Evolutionary conservation across 2,329 filamentous ascomycete genomes (phyloP), one percentile per base, ranked within the genome.

Genomic region (Fusarium protoensiforme): DNA sequence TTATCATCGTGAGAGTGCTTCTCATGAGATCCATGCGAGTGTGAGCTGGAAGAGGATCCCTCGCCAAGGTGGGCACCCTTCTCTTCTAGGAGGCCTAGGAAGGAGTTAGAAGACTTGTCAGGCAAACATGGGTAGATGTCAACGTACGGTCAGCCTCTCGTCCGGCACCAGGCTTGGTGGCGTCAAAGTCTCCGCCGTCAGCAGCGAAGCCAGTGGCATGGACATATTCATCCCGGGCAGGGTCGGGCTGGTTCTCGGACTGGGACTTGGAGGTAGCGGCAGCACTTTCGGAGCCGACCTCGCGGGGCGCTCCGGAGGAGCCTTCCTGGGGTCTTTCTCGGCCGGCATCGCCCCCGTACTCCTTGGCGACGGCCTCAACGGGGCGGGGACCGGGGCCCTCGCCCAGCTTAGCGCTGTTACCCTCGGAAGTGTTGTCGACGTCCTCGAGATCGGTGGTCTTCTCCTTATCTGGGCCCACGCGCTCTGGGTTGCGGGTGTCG

Each of bases 111-210:
- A 20, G 24, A 41, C 11, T 11, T 11, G 9, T 56, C 22, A 11
- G 29, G 7, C 1, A 11, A 7, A 27, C 16, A 36, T 11, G 27
- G 11, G 27, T 35, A 7, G 14, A 35, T 16, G 46, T 36, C 20
- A 35, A 85, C 87, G 82, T 81, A 92, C 92, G 87, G 73, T 92
- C 90, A 69, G 92, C 92, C 80, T 94, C 92, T 38, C 81, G 83
- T 4, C 90, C 91, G 13, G 92, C 92, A 13, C 92, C 92, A 0
- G 91, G 87, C 67, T 87, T 87, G 9, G 86, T 83, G 5, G 89
- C 90, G 75, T 93, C 92, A 77, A 93, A 92, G 74, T 93, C 86
- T 7, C 92, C 91, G 1, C 92, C 91, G 41, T 94, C 91, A 18
- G 90, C 89, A 36, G 84, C 81, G 31, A 92, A 79, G 0, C 91